phyloP scores from a whole-genome alignment of 1,284 basidiomycete species.

The Chiua sp. region DNA sequence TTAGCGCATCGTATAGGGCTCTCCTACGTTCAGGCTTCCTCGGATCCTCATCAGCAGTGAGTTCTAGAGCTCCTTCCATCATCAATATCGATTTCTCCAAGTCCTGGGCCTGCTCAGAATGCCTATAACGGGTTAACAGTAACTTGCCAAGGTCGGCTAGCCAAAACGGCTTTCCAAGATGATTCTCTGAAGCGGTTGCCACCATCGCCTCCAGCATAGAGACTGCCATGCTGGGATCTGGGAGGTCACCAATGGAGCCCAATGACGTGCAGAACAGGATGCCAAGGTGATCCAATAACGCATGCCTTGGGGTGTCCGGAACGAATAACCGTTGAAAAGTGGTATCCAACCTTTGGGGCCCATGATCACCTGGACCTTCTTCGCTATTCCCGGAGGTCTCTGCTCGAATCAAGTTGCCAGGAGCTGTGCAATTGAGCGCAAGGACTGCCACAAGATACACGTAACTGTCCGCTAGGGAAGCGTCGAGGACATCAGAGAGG shows the following conservation, averaged over 20 bases:
- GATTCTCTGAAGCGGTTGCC: not conserved
- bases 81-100: not conserved
- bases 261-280: not conserved
- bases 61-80: not conserved
- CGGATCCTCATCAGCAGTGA: not conserved
- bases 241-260: not conserved
- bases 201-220: not conserved
- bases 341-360: not conserved
- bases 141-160: not conserved
- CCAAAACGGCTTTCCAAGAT: not conserved
- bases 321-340: not conserved
- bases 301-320: not conserved
- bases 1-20: not conserved
- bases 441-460: not conserved
- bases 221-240: not conserved
- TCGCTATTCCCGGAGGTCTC: not conserved
- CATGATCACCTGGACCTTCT: not conserved
- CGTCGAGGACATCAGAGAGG: constrained; percentile 2
- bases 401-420: not conserved
- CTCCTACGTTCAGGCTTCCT: not conserved
- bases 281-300: constrained; percentile 4
- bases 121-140: not conserved
- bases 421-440: not conserved
- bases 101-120: not conserved
- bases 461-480: not conserved